phyloP scores from a whole-genome alignment of 129 eudicot species.

The Flaveria linearis region DNA sequence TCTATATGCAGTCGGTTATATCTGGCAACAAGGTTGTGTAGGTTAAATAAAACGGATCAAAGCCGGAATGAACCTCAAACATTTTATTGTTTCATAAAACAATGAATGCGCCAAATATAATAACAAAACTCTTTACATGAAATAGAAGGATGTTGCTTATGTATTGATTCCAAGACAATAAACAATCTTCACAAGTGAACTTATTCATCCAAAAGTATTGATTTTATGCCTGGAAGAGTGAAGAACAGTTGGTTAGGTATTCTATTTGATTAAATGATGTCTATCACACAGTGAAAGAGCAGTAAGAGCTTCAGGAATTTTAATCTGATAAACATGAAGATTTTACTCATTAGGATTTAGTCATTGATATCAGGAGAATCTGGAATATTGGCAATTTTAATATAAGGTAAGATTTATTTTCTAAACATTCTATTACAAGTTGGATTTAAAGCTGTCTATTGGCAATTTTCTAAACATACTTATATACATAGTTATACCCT shows the following conservation, averaged over 20 bases:
- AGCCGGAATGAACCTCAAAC: neutral
- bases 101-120: neutral
- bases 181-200: constrained; percentile 6
- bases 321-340: neutral
- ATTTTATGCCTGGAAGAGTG: neutral
- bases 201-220: neutral
- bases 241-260: constrained; percentile 4
- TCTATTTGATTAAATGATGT: neutral
- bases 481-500: neutral
- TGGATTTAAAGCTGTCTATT: too few relatives aligned
- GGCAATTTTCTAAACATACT: neutral
- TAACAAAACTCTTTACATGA: neutral
- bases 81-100: too few relatives aligned
- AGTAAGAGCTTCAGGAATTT: neutral
- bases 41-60: neutral
- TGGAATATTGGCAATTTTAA: neutral
- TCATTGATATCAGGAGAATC: neutral
- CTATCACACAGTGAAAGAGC: neutral
- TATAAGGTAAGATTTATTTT: too few relatives aligned
- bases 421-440: too few relatives aligned
- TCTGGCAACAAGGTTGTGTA: neutral
- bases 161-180: neutral
- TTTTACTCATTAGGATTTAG: neutral
- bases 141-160: neutral
- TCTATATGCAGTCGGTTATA: neutral